Percentiles rank a stretch among this genome's conserved stretches.
Evolutionary conservation across 108 stramenopile genomes (phyloP).

Genomic region (Aureococcus anophagefferens): DNA sequence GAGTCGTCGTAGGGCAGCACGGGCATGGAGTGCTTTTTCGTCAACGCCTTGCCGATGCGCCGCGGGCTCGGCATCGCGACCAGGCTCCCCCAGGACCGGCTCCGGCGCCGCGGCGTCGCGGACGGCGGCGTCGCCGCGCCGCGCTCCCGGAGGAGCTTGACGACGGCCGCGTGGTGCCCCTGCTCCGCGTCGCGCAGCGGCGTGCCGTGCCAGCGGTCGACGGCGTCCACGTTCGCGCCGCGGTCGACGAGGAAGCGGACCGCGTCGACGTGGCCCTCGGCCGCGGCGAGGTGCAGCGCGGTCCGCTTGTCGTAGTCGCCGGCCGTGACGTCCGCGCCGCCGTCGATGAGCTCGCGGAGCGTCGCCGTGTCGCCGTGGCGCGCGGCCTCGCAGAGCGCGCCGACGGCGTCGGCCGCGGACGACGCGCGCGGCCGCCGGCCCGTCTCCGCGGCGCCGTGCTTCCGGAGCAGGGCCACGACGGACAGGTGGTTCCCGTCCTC

Average conservation of each 20-base stretch:
- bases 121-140: too few species aligned
- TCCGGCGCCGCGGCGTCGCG: too few species aligned
- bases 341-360: background rate
- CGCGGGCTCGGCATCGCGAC: too few species aligned
- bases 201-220: conserved; percentile 8
- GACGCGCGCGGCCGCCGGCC: background rate
- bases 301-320: conserved; percentile 16
- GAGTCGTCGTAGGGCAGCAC: too few species aligned
- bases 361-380: background rate
- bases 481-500: background rate
- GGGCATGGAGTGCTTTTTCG: too few species aligned
- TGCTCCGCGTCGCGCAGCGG: background rate
- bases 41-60: too few species aligned
- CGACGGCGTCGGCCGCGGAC: conserved; percentile 3
- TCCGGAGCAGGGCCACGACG: background rate
- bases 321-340: background rate
- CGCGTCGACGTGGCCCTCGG: conserved; percentile 10
- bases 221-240: conserved; percentile 10
- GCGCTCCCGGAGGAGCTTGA: background rate
- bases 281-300: conserved; percentile 16
- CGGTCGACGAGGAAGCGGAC: conserved; percentile 5
- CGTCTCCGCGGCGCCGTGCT: background rate
- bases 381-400: background rate
- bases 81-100: too few species aligned
- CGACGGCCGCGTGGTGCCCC: background rate